A percentile compares a stretch with the other conserved stretches of the same genome.
Evolutionary conservation across 345 rosid species (phyloP).

Genomic region (Ailanthus altissimus): DNA sequence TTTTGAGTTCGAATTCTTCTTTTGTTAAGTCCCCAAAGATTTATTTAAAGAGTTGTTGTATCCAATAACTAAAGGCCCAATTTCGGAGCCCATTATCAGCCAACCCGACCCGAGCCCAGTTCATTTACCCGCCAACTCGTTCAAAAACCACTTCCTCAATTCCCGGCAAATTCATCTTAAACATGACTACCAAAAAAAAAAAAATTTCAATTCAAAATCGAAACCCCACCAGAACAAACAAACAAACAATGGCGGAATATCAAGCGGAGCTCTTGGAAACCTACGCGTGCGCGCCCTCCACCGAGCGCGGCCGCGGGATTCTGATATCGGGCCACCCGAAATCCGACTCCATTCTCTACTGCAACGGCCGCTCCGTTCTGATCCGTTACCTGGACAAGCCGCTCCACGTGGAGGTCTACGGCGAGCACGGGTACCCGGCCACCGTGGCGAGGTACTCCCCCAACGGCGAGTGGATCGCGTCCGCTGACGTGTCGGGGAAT

Average conservation of each 20-base stretch:
- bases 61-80: neutral
- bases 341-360: slow-evolving; percentile 68
- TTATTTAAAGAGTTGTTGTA: no score
- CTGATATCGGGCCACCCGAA: slow-evolving; percentile 77
- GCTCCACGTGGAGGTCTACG: slow-evolving; percentile 75
- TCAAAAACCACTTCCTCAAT: slow-evolving; percentile 15
- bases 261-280: slow-evolving; percentile 45
- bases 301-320: slow-evolving; percentile 94
- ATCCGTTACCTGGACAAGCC: slow-evolving; percentile 83
- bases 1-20: no score
- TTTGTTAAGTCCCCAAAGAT: no score
- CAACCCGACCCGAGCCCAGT: neutral
- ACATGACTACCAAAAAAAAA: neutral
- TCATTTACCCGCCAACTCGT: slow-evolving; percentile 16
- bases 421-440: slow-evolving; percentile 87
- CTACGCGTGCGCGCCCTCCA: slow-evolving; percentile 82
- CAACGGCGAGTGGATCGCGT: slow-evolving; percentile 99
- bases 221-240: no score
- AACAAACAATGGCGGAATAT: neutral
- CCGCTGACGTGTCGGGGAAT: slow-evolving; percentile 83
- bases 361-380: slow-evolving; percentile 85
- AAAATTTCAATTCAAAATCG: neutral
- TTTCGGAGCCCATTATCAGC: neutral
- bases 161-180: slow-evolving; percentile 13
- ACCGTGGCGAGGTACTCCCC: slow-evolving; percentile 97